Conservation (phyloP, 2,329 filamentous ascomycete genomes). For the Emydomyces testavorans region DNA sequence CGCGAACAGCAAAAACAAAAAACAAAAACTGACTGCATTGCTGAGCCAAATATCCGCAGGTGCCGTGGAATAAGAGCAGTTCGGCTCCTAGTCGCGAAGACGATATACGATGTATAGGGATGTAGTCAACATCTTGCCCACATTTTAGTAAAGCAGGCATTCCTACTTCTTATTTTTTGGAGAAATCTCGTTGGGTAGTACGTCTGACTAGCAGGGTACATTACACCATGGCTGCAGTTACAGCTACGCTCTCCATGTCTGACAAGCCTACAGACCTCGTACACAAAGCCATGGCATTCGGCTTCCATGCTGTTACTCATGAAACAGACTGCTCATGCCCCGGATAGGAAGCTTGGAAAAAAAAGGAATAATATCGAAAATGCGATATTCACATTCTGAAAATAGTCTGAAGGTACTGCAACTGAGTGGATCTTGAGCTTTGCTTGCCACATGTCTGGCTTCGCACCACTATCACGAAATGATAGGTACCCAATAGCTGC, state of each 20-base stretch:
- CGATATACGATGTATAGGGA: too few species aligned
- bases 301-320: background rate
- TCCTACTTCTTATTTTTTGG: background rate
- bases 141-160: background rate
- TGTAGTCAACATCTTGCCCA: background rate
- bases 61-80: background rate
- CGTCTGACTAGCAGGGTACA: background rate
- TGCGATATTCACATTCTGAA: background rate
- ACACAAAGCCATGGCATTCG: constrained; percentile 3
- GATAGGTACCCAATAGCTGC: too few species aligned
- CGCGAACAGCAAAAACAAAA: background rate
- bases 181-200: background rate
- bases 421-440: background rate
- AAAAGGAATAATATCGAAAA: too few species aligned
- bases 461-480: background rate
- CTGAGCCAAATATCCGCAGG: background rate
- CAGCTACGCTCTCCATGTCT: background rate
- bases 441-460: constrained; percentile 4
- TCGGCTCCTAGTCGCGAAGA: constrained; percentile 3
- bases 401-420: background rate
- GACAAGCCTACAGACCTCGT: background rate
- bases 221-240: background rate
- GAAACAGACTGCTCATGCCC: background rate
- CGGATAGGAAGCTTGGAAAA: background rate
- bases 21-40: background rate